These are phyloP conservation scores for Dryas drummondii DNA, from an alignment of 306 rosid species.

Conservation along the genomic window DNA sequence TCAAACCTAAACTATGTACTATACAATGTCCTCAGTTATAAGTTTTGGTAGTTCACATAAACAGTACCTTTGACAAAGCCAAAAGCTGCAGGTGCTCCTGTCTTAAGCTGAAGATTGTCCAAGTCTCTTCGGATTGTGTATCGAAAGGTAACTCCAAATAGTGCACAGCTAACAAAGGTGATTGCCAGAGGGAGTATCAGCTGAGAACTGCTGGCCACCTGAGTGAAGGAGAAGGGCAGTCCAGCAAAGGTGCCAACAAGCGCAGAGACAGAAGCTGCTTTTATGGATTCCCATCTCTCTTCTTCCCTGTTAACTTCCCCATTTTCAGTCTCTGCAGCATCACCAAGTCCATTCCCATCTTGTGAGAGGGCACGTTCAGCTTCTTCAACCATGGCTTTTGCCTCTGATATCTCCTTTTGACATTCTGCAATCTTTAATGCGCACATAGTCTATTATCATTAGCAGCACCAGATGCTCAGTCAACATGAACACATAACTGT, in stretches of 20 bases:
- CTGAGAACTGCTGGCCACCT: conserved; percentile 45
- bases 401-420: conserved; percentile 73
- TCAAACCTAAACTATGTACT: neutral
- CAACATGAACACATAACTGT: neutral
- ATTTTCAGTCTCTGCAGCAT: conserved; percentile 26
- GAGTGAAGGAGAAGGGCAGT: conserved; percentile 60
- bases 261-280: conserved; percentile 71
- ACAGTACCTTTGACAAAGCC: conserved; percentile 78
- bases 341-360: conserved; percentile 28
- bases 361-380: conserved; percentile 62
- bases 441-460: neutral
- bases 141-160: conserved; percentile 80
- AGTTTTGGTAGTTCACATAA: no score
- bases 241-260: conserved; percentile 66
- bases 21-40: neutral
- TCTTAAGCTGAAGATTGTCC: conserved; percentile 74
- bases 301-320: conserved; percentile 46
- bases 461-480: neutral
- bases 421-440: conserved; percentile 66
- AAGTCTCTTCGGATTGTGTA: conserved; percentile 70
- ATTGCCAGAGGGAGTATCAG: conserved; percentile 59
- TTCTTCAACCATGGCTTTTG: conserved; percentile 66
- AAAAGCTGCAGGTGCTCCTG: conserved; percentile 83
- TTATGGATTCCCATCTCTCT: conserved; percentile 74
- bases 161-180: conserved; percentile 63